Conservation (phyloP, 139 green algal species). For the Mesostigma viride region DNA sequence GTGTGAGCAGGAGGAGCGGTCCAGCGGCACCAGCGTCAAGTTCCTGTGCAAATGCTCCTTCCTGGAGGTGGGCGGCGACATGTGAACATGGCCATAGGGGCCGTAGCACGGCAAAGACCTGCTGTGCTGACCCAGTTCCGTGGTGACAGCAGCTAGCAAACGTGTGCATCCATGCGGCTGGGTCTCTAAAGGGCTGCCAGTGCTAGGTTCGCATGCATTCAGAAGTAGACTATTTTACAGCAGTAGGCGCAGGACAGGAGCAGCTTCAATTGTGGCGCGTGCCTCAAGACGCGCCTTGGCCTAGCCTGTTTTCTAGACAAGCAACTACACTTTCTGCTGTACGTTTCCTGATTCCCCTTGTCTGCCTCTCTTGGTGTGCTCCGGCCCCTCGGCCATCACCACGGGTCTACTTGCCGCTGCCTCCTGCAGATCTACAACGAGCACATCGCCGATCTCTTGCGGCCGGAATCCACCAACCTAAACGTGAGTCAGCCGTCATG, state of each 20-base stretch:
- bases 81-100: too few relatives aligned
- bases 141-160: too few relatives aligned
- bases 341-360: neutral
- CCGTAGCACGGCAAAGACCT: too few relatives aligned
- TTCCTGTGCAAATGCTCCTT: conserved; percentile 36
- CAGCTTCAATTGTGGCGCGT: too few relatives aligned
- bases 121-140: too few relatives aligned
- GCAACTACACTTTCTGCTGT: neutral
- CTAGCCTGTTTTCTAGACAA: neutral
- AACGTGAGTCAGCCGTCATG: conserved; percentile 13
- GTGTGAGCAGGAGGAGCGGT: conserved; percentile 20
- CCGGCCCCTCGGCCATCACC: neutral
- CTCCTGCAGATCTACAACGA: conserved; percentile 94
- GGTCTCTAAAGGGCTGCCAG: neutral
- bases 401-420: neutral
- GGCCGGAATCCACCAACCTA: conserved; percentile 5
- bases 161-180: neutral
- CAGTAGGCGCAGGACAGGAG: neutral
- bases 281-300: neutral
- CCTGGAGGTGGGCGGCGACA: conserved; percentile 20
- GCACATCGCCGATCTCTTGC: conserved; percentile 65
- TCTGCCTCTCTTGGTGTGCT: neutral
- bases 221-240: neutral
- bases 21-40: neutral
- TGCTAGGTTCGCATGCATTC: neutral